These are phyloP conservation scores for Funneliformis mosseae DNA, from an alignment of 192 early-diverging fungal genomes.

Conservation along the genomic window DNA sequence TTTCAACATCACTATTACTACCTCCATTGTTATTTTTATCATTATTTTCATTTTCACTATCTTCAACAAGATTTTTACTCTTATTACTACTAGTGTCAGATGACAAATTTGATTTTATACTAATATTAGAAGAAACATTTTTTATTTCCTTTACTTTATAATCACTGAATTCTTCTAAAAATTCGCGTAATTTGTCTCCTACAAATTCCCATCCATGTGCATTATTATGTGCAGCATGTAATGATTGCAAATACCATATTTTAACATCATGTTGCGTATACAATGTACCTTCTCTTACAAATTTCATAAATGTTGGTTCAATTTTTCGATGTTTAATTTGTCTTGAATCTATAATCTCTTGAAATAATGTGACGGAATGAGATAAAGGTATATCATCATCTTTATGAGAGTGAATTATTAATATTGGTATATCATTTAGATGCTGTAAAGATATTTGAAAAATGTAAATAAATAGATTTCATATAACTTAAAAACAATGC, in stretches of 20 bases:
- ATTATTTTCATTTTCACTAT: too few relatives aligned
- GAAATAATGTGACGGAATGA: conserved; percentile 40
- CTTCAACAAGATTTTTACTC: too few relatives aligned
- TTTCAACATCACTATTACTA: too few relatives aligned
- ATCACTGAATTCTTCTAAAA: background rate
- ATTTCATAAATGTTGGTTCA: conserved; percentile 37
- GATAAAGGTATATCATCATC: conserved; percentile 43
- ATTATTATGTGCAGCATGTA: conserved; percentile 9
- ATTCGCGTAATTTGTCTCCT: background rate
- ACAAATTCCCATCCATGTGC: background rate
- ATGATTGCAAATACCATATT: background rate
- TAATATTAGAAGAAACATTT: too few relatives aligned
- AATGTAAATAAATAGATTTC: background rate
- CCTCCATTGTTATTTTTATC: too few relatives aligned
- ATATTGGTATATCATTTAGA: conserved; percentile 30
- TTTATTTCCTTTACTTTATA: background rate
- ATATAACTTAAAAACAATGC: background rate
- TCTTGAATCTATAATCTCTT: conserved; percentile 35
- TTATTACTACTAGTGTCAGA: too few relatives aligned
- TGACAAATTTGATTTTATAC: too few relatives aligned
- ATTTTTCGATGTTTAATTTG: conserved; percentile 34
- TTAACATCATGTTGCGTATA: background rate
- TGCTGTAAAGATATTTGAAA: background rate
- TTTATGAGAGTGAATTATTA: conserved; percentile 42
- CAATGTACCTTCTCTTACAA: conserved; percentile 35